phyloP scores from a whole-genome alignment of 2,329 filamentous ascomycete genomes.

The Aspergillus phoenicis region DNA sequence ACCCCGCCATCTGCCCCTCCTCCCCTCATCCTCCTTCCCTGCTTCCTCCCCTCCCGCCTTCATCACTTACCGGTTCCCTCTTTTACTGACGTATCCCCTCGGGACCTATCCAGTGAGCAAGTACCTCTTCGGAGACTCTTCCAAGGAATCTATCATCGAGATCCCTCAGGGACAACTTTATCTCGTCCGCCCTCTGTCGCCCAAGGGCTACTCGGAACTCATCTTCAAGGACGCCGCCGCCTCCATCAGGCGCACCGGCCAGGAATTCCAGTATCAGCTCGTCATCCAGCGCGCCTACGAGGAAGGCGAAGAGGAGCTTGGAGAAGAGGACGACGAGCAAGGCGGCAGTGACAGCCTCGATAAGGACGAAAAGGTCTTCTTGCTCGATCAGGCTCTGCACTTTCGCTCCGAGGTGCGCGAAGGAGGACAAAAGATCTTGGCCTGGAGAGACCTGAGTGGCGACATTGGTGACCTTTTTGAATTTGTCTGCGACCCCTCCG shows the following conservation, averaged over 20 bases:
- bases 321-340: conserved; percentile 86
- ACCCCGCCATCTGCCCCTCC: conserved; percentile 27
- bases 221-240: conserved; percentile 97
- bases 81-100: conserved; percentile 7
- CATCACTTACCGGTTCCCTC: conserved; percentile 5
- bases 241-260: conserved; percentile 86
- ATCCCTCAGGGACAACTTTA: conserved; percentile 95
- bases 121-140: conserved; percentile 84
- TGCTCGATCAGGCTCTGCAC: conserved; percentile 88
- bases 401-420: conserved; percentile 83
- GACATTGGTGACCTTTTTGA: conserved; percentile 96
- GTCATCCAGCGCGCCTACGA: conserved; percentile 96
- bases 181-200: conserved; percentile 89
- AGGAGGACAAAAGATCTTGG: conserved; percentile 80
- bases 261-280: conserved; percentile 96
- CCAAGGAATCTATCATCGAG: conserved; percentile 91
- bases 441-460: conserved; percentile 92
- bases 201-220: conserved; percentile 97
- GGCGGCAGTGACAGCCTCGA: conserved; percentile 77
- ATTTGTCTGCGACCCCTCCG: conserved; percentile 84
- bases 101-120: conserved; percentile 69
- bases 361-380: conserved; percentile 94
- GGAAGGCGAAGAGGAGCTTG: conserved; percentile 92
- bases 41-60: not conserved
- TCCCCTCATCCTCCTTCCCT: not conserved